Percentiles rank a stretch among this genome's conserved stretches.
phyloP scores from a whole-genome alignment of 768 basidiomycete species.

The Sporobolomyces roseus region DNA sequence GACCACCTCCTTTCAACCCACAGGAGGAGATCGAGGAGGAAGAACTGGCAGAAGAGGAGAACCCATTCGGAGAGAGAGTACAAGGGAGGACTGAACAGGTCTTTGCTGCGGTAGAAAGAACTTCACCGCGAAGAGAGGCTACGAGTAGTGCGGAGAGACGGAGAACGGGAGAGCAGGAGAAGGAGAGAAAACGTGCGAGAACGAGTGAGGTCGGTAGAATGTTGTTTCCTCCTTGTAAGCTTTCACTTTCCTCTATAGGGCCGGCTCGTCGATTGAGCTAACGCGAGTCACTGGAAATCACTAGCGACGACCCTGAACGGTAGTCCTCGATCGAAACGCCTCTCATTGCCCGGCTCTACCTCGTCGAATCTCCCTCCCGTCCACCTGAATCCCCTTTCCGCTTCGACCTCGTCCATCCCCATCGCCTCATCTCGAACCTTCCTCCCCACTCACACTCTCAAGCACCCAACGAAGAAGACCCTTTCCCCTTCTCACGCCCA shows the following conservation, averaged over 20 bases:
- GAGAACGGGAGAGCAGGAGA: too few relatives aligned
- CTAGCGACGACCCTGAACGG: neutral
- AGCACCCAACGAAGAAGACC: neutral
- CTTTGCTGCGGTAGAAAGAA: too few relatives aligned
- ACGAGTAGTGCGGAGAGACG: too few relatives aligned
- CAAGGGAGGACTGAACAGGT: too few relatives aligned
- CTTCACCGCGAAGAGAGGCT: neutral
- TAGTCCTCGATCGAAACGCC: conserved; percentile 22
- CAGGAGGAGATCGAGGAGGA: neutral
- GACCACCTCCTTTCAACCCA: conserved; percentile 4
- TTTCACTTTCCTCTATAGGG: too few relatives aligned
- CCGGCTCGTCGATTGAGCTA: neutral
- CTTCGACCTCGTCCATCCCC: neutral
- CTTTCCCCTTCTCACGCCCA: neutral
- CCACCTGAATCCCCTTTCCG: neutral
- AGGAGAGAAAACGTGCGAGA: conserved; percentile 8
- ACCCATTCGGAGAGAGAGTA: neutral
- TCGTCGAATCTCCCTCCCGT: neutral
- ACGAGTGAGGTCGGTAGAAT: conserved; percentile 8
- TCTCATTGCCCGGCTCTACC: conserved; percentile 4
- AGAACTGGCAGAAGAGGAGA: neutral
- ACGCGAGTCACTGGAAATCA: neutral
- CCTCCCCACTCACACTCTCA: neutral
- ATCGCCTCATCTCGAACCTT: neutral
- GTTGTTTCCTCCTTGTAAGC: conserved; percentile 28